Evolutionary conservation across 495 filamentous ascomycete genomes (phyloP).

Genomic region (Trichoderma reesei): DNA sequence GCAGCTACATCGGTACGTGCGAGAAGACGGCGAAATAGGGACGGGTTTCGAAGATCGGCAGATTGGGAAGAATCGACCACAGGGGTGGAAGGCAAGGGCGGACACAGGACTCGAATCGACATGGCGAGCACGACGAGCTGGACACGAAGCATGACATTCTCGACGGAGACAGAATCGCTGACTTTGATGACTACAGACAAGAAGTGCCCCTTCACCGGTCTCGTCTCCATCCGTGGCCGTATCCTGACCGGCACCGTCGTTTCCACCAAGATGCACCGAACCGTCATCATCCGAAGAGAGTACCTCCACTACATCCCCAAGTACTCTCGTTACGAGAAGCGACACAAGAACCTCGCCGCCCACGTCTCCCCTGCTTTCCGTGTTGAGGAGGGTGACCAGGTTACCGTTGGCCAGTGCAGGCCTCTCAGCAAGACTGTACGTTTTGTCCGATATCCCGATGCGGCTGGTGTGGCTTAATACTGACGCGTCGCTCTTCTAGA

Average conservation of each 20-base stretch:
- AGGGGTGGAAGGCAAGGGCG: background rate
- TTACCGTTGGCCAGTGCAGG: constrained; percentile 98
- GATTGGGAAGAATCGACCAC: constrained; percentile 7
- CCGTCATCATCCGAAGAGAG: constrained; percentile 97
- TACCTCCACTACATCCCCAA: constrained; percentile 99
- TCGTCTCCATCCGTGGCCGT: constrained; percentile 98
- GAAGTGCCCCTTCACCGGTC: constrained; percentile 99
- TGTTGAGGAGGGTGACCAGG: constrained; percentile 98
- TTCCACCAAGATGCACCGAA: constrained; percentile 99
- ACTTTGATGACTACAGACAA: constrained; percentile 61
- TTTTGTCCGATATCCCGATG: constrained; percentile 16
- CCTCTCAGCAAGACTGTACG: constrained; percentile 97
- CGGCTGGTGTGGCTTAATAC: background rate
- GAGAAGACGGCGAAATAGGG: constrained; percentile 7
- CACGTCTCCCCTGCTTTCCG: constrained; percentile 99
- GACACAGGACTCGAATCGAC: background rate
- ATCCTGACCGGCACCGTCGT: constrained; percentile 98
- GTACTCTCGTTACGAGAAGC: constrained; percentile 98
- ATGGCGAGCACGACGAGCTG: background rate
- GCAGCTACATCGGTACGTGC: constrained; percentile 93
- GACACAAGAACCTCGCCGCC: constrained; percentile 98
- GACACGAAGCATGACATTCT: background rate
- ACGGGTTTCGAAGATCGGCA: background rate
- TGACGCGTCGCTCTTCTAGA: constrained; percentile 39
- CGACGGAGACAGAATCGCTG: background rate